A percentile compares a stretch with the other conserved stretches of the same genome.
Evolutionary conservation across 164 flowering plant genomes (phyloP).

Genomic region (Sextonia rubra): DNA sequence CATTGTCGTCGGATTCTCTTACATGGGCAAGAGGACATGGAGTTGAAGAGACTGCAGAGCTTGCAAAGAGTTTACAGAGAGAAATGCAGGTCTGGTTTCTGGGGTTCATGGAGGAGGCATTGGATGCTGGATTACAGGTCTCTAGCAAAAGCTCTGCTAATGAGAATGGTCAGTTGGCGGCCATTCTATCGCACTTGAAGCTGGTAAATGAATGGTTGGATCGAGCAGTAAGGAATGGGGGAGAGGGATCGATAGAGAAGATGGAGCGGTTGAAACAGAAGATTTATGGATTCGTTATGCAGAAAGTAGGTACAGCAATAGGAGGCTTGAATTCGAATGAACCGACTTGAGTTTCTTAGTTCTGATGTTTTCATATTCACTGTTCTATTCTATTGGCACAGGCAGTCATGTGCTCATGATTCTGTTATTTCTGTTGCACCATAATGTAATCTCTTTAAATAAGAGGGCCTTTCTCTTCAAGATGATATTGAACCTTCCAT

Average conservation of each 20-base stretch:
- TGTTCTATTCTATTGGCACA: no score
- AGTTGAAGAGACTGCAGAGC: conserved; percentile 54
- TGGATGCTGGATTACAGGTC: conserved; percentile 72
- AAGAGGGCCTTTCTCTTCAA: no score
- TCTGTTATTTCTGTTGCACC: neutral
- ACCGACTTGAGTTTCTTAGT: neutral
- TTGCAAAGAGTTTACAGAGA: conserved; percentile 41
- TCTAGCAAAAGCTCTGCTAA: conserved; percentile 23
- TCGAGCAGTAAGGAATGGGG: conserved; percentile 32
- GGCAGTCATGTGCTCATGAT: neutral
- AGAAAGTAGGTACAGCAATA: conserved; percentile 56
- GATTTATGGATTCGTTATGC: conserved; percentile 84
- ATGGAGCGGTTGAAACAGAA: conserved; percentile 64
- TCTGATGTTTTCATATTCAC: no score
- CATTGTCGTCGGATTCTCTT: conserved; percentile 9
- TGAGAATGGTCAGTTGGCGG: conserved; percentile 39
- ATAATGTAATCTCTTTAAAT: neutral
- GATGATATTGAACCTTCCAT: no score
- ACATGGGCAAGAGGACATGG: conserved; percentile 54
- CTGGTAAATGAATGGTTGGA: conserved; percentile 94
- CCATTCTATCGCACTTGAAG: conserved; percentile 68
- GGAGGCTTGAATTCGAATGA: neutral
- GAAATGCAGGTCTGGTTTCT: conserved; percentile 89
- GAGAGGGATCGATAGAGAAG: conserved; percentile 34
- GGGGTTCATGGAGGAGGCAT: conserved; percentile 62